Evolutionary conservation across 2,329 filamentous ascomycete genomes (phyloP).

Genomic region (Boeremia exigua): DNA sequence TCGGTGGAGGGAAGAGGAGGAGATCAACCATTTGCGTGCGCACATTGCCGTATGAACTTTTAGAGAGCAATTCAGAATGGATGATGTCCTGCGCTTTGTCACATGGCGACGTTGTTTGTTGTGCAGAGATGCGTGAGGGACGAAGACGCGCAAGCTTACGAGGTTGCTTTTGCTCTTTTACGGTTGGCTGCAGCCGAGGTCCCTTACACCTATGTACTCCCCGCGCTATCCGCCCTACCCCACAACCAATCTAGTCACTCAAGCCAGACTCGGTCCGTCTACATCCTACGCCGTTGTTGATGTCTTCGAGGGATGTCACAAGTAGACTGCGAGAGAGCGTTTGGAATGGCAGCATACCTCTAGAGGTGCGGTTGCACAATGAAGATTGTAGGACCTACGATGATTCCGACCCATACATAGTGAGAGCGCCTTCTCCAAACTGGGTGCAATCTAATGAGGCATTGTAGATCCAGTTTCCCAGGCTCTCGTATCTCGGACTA

Average conservation of each 20-base stretch:
- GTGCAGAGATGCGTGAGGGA: slow-evolving; percentile 28
- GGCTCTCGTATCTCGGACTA: slow-evolving; percentile 72
- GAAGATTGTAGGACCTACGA: slow-evolving; percentile 67
- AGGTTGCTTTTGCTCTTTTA: slow-evolving; percentile 6
- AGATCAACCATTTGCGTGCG: slow-evolving; percentile 25
- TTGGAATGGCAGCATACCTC: slow-evolving; percentile 65
- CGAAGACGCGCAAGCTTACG: slow-evolving; percentile 9
- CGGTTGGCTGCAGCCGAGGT: slow-evolving; percentile 12
- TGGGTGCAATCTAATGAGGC: not conserved
- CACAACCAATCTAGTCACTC: slow-evolving; percentile 23
- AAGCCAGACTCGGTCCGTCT: slow-evolving; percentile 9
- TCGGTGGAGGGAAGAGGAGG: slow-evolving; percentile 21
- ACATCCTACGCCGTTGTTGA: slow-evolving; percentile 8
- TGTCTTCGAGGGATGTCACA: slow-evolving; percentile 43
- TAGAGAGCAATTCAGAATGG: slow-evolving; percentile 9
- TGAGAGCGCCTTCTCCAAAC: slow-evolving; percentile 38
- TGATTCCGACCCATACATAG: slow-evolving; percentile 65
- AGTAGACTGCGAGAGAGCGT: slow-evolving; percentile 56
- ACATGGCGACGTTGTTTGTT: slow-evolving; percentile 21
- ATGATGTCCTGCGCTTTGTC: slow-evolving; percentile 2
- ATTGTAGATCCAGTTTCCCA: slow-evolving; percentile 63
- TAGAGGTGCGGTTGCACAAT: slow-evolving; percentile 65
- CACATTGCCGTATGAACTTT: slow-evolving; percentile 5
- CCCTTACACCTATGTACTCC: slow-evolving; percentile 4
- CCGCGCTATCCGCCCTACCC: slow-evolving; percentile 21